Base-by-base conservation (phyloP, 176 grass and related monocot genomes). In the Triticum dicoccoides region DNA sequence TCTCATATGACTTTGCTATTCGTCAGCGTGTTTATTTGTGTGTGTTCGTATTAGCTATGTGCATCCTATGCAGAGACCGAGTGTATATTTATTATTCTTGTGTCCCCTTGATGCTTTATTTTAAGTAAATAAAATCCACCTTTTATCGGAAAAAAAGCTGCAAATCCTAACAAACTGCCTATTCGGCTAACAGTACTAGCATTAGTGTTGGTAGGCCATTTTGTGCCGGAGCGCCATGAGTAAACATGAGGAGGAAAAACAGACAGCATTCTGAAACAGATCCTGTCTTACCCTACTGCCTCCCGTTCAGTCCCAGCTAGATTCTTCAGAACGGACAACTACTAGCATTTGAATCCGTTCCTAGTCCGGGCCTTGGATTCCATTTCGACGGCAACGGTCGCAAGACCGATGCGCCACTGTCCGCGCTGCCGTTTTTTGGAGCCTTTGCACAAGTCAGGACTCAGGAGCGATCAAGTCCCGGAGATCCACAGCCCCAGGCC, bases 321-420 rank as follows among this genome's bases (percentile, higher is more conserved):
- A 56, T 10, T 4, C 24, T 67, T 10, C 1, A 66, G 62, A 49
- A 68, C 41, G 41, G 17, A 14, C 27, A 27, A 27, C 29, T 30
- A 30, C 9, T 3, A 23, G 17, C 32, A 72, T 49, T 59, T 29
- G 76, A 78, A n/a, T 8, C 5, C 33, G 76, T n/a, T 78, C 49
- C 76, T 61, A 64, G 21, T 83, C 23, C 8, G 52, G 51, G 11
- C 71, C 27, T 86, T 29, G 83, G 80, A 90, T 91, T 84, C 89
- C 80, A 83, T 80, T 7, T 47, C 47, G 20, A 23, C 51, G 11
- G 76, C 42, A 85, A 65, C 76, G 56, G 82, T 85, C 8, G 67
- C 84, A 67, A 21, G 75, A 66, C 42, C 56, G 21, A 84, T 41
- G 65, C 65, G 14, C 51, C 74, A 13, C 23, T 18, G 65, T 45